Evolutionary conservation across 2,329 filamentous ascomycete genomes (phyloP).

Genomic region (Pseudocercospora vitis): DNA sequence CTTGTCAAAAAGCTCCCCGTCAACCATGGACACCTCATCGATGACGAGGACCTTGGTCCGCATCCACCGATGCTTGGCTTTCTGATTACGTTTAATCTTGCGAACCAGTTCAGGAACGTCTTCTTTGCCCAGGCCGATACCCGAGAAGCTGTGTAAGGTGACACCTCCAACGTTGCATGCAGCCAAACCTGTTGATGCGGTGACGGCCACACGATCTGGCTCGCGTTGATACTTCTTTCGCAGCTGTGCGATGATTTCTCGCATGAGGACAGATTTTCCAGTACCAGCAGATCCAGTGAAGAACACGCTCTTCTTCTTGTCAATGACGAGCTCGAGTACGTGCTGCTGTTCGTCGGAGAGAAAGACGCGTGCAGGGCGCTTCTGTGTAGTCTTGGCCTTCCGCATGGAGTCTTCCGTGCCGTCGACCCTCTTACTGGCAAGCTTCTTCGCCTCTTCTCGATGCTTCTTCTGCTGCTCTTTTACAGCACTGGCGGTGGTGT

Average conservation of each 20-base stretch:
- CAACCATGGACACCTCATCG: conserved; percentile 98
- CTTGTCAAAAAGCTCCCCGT: conserved; percentile 95
- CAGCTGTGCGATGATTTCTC: conserved; percentile 80
- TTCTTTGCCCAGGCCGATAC: conserved; percentile 93
- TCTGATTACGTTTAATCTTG: conserved; percentile 85
- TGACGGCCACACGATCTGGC: conserved; percentile 84
- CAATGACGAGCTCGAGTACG: conserved; percentile 78
- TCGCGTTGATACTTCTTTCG: conserved; percentile 74
- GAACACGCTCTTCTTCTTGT: conserved; percentile 84
- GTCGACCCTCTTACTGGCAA: conserved; percentile 46
- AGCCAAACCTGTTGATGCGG: conserved; percentile 90
- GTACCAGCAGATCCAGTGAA: conserved; percentile 95
- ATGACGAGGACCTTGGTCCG: conserved; percentile 83
- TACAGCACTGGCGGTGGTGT: conserved; percentile 69
- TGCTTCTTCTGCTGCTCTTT: conserved; percentile 77
- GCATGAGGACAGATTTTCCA: conserved; percentile 93
- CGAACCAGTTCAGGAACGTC: conserved; percentile 75
- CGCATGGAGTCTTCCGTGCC: conserved; percentile 50
- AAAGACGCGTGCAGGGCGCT: conserved; percentile 59
- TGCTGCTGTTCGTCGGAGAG: conserved; percentile 84
- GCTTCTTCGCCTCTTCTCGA: conserved; percentile 61
- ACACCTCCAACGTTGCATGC: conserved; percentile 96
- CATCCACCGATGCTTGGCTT: conserved; percentile 86
- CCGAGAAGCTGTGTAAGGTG: conserved; percentile 92
- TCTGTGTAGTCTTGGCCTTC: conserved; percentile 47